Base-by-base conservation (phyloP, 225 moss, liverwort and hornwort species). In the Anthoceros angustus region DNA sequence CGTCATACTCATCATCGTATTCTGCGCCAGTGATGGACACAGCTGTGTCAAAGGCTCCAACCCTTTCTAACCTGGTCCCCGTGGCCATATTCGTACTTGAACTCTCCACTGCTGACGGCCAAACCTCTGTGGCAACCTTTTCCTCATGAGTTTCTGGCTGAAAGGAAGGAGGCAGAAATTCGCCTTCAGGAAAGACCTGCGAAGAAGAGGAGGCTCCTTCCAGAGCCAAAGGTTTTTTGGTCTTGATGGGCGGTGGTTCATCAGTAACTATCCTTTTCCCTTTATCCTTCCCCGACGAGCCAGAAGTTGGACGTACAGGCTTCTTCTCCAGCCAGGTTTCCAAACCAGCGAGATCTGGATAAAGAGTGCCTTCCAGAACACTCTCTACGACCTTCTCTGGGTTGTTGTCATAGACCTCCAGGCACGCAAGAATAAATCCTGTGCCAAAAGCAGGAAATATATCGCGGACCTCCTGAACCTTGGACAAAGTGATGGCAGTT, bases 1-100 rank as follows among this genome's bases (percentile, higher is more conserved):
- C 98, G 66, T 92, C 98, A 64, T 98, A 98, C 77, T 98, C 98
- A 49, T 98, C 98, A 50, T 98, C 98, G 61, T 98, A 98, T 64
- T 92, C 98, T 48, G 80, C 74, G 66, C 76, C 79, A 71, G 76
- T 80, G 64, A 77, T 86, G 68, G 95, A 89, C 73, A 86, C 79
- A 41, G 87, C 84, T 63, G 79, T 81, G 67, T 72, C 77, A n/a
- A 84, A 72, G 12, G 83, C 77, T 70, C 60, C 69, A 39, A 69
- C 64, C 4, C 62, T 77, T 12, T 72, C 86, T 48, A 75, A 74
- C 25, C 55, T 83, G 67, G 86, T 83, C 25, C 86, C 82, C 40
- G 92, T 71, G 68, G 81, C 75, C 65, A 68, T 23, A 55, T 1
- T 15, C 55, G 8, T 55, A 18, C 23, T 23, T 0, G 23, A 55